Conservation (phyloP, 495 filamentous ascomycete species). For the Penicillium bovifimosum region DNA sequence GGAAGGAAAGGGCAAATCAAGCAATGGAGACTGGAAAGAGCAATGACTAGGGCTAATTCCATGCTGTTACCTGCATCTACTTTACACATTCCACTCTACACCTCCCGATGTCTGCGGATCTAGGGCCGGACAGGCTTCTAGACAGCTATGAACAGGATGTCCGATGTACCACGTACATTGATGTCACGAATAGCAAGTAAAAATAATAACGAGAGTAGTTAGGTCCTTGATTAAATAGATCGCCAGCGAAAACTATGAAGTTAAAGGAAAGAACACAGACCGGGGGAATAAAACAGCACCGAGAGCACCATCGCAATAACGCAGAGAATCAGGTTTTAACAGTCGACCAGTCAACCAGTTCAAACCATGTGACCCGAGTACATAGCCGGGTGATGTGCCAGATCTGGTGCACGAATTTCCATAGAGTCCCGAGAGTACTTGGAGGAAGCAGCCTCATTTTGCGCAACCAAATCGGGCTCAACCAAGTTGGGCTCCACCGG, state of each 20-base stretch:
- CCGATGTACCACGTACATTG: no score
- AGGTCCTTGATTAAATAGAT: neutral
- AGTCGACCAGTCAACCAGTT: neutral
- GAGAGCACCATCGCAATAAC: conserved; percentile 5
- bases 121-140: no score
- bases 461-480: conserved; percentile 10
- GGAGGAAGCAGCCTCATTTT: conserved; percentile 34
- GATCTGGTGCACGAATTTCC: conserved; percentile 28
- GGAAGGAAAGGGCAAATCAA: no score
- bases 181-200: neutral
- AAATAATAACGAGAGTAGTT: no score
- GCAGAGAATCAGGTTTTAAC: neutral
- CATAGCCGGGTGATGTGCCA: conserved; percentile 45
- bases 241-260: neutral
- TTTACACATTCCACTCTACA: no score
- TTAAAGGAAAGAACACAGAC: neutral
- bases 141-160: no score
- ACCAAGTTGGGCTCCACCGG: conserved; percentile 21
- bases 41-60: no score
- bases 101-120: no score
- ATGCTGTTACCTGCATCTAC: no score
- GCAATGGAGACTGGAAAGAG: no score
- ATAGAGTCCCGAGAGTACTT: conserved; percentile 34
- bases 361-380: conserved; percentile 22
- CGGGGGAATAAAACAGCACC: conserved; percentile 4